These are phyloP conservation scores for Glonium stellatum DNA, from an alignment of 495 filamentous ascomycete species.

Conservation along the genomic window DNA sequence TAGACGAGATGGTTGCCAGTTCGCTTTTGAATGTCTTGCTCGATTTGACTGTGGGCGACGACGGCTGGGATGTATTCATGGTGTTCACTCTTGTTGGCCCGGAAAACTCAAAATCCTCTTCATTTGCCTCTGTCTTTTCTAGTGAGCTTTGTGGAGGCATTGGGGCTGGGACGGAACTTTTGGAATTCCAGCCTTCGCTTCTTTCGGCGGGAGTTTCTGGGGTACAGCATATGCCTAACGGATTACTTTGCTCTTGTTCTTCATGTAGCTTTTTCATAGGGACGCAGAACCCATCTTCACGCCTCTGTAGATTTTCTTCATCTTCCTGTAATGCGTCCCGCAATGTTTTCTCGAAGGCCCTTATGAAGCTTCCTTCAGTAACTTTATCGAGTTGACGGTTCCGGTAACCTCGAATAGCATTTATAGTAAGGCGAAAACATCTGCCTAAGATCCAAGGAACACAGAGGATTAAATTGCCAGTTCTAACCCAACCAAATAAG, in stretches of 20 bases:
- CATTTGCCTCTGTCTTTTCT: neutral
- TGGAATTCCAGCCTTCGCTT: neutral
- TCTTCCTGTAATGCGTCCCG: neutral
- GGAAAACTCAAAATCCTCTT: neutral
- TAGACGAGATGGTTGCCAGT: neutral
- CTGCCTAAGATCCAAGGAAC: neutral
- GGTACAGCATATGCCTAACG: neutral
- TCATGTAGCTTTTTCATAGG: neutral
- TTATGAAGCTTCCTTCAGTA: neutral
- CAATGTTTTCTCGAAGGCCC: neutral
- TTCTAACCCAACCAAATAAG: neutral
- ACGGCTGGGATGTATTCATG: neutral
- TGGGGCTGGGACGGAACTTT: neutral
- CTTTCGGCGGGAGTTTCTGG: neutral
- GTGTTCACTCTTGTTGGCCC: neutral
- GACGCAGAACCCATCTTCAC: neutral
- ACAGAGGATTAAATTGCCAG: neutral
- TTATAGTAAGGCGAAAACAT: neutral
- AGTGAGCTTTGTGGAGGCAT: neutral
- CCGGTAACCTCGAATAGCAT: neutral
- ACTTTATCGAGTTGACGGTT: neutral
- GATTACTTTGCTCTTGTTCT: neutral
- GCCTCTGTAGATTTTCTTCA: neutral
- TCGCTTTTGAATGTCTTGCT: neutral
- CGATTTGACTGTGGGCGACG: neutral